Evolutionary conservation across 2,329 filamentous ascomycete genomes (phyloP).

Genomic region (Fusarium denticulatum): DNA sequence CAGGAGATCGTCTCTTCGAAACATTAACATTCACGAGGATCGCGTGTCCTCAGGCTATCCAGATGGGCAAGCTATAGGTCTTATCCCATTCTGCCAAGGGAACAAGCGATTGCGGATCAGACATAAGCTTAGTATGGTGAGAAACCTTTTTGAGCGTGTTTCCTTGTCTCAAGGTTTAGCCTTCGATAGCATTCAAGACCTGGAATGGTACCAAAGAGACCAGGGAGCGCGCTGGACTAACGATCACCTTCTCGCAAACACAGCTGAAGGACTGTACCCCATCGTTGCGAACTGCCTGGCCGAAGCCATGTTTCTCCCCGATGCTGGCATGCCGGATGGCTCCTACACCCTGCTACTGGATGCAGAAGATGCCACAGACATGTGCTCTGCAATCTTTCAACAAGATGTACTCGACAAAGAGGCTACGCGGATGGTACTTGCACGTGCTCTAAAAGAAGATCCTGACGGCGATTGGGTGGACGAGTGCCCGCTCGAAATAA

Average conservation of each 20-base stretch:
- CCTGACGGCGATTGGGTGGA: neutral
- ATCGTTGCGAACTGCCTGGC: neutral
- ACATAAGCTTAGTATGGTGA: neutral
- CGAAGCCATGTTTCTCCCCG: neutral
- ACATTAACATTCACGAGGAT: neutral
- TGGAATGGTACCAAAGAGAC: no score
- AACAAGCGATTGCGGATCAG: neutral
- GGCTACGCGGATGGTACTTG: rapidly evolving
- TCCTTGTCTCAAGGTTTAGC: rapidly evolving
- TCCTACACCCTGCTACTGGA: neutral
- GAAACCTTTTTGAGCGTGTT: neutral
- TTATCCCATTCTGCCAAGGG: neutral
- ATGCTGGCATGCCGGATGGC: neutral
- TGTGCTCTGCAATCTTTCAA: neutral
- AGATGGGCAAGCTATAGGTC: neutral
- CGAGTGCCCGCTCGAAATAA: rapidly evolving
- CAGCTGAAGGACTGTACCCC: neutral
- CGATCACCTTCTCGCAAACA: no score
- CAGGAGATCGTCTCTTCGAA: neutral
- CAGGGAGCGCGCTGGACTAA: no score
- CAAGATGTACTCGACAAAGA: rapidly evolving
- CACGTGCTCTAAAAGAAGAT: neutral
- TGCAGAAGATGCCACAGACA: neutral
- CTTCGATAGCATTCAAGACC: neutral
- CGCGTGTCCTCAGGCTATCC: neutral